Evolutionary conservation across 2,329 filamentous ascomycete genomes (phyloP).

Genomic region (Conoideocrella luteorostrata): DNA sequence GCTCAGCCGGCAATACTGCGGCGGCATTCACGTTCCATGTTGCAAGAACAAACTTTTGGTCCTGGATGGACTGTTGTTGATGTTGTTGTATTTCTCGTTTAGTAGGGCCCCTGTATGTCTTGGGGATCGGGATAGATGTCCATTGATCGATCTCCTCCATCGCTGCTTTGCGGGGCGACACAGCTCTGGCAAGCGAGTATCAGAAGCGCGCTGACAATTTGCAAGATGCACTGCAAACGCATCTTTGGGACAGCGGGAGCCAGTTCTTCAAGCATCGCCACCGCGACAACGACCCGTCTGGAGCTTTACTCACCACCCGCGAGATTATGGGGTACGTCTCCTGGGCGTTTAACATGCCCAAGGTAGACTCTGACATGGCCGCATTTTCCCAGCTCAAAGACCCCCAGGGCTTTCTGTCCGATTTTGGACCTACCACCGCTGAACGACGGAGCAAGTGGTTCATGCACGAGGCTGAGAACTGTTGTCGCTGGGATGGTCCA

Average conservation of each 20-base stretch:
- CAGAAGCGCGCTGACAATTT: constrained; percentile 25
- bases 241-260: constrained; percentile 31
- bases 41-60: no score
- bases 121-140: neutral
- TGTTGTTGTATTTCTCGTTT: no score
- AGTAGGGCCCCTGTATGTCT: neutral
- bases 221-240: constrained; percentile 25
- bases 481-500: constrained; percentile 38
- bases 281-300: constrained; percentile 24
- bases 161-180: constrained; percentile 19
- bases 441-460: constrained; percentile 35
- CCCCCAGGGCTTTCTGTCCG: constrained; percentile 27
- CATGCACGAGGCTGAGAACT: constrained; percentile 17
- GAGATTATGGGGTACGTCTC: constrained; percentile 36
- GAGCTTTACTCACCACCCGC: constrained; percentile 26
- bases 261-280: constrained; percentile 34
- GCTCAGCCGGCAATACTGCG: neutral
- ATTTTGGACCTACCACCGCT: constrained; percentile 35
- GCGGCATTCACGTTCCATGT: no score
- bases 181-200: constrained; percentile 22
- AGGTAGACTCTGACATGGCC: constrained; percentile 19
- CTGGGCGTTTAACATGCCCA: constrained; percentile 34
- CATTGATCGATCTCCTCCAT: constrained; percentile 15
- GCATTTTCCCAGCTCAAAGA: constrained; percentile 11
- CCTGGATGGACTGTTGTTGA: no score